Evolutionary conservation across 2,329 filamentous ascomycete genomes (phyloP).

Genomic region (Hypoxylon sp.): DNA sequence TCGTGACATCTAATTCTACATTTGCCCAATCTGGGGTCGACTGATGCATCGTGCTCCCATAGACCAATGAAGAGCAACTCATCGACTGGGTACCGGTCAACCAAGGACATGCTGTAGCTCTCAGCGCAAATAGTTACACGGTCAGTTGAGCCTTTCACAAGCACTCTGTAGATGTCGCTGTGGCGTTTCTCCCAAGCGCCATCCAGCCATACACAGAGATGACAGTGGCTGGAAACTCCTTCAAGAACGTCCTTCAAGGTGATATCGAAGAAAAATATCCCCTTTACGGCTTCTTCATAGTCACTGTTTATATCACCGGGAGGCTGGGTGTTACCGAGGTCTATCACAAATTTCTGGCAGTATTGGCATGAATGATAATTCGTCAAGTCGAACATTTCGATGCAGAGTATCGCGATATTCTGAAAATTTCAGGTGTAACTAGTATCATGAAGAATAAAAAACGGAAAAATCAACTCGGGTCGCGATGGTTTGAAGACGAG

Average conservation of each 20-base stretch:
- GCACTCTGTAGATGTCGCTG: conserved; percentile 7
- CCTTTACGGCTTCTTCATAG: background rate
- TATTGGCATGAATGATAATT: conserved; percentile 15
- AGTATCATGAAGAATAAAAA: background rate
- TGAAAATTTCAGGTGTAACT: background rate
- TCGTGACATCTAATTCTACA: conserved; percentile 6
- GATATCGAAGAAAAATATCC: conserved; percentile 3
- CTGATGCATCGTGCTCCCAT: conserved; percentile 8
- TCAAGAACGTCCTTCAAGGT: conserved; percentile 11
- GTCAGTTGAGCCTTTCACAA: conserved; percentile 7
- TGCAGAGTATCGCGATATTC: background rate
- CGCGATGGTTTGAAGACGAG: background rate
- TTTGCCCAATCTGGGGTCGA: conserved; percentile 5
- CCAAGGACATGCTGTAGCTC: conserved; percentile 12
- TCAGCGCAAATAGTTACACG: conserved; percentile 8
- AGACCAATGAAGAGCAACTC: conserved; percentile 13
- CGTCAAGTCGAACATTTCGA: conserved; percentile 1
- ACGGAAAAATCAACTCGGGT: too few species aligned
- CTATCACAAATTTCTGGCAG: conserved; percentile 16
- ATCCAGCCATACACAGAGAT: conserved; percentile 13
- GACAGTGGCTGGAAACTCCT: conserved; percentile 1
- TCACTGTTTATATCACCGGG: background rate
- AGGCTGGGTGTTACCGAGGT: conserved; percentile 1
- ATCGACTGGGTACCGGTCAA: conserved; percentile 12
- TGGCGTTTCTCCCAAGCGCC: background rate